Percentiles rank a stretch among this genome's conserved stretches.
phyloP scores from a whole-genome alignment of 2,329 filamentous ascomycete species.

The Coleophoma cylindrospora region DNA sequence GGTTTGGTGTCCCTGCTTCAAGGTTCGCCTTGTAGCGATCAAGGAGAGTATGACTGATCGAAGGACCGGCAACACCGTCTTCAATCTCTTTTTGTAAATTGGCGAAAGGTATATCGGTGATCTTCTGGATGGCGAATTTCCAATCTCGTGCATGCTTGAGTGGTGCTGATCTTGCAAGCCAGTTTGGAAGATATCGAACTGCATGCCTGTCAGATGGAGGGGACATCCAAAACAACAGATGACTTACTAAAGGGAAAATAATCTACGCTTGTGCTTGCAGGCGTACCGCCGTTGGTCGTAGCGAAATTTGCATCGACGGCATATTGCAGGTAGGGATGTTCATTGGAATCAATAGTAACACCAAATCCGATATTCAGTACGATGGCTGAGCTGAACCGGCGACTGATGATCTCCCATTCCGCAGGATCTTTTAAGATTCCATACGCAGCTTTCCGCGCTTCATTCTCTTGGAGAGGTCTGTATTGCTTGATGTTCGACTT shows the following conservation, averaged over 20 bases:
- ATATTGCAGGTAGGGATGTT: slow-evolving; percentile 35
- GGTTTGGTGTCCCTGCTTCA: slow-evolving; percentile 3
- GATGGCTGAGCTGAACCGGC: slow-evolving; percentile 34
- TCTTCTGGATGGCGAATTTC: slow-evolving; percentile 27
- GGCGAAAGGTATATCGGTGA: slow-evolving; percentile 39
- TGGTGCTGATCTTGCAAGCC: slow-evolving; percentile 20
- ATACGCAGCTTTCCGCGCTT: slow-evolving; percentile 25
- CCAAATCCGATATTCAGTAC: slow-evolving; percentile 39
- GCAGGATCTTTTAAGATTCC: slow-evolving; percentile 26
- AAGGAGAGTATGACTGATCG: background rate
- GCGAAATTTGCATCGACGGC: slow-evolving; percentile 25
- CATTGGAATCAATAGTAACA: slow-evolving; percentile 29
- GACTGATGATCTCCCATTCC: slow-evolving; percentile 28
- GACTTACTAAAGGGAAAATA: slow-evolving; percentile 33
- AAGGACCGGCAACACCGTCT: background rate
- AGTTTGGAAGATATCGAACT: slow-evolving; percentile 32
- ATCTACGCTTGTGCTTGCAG: slow-evolving; percentile 36
- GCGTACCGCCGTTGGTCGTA: slow-evolving; percentile 21
- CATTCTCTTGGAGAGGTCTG: slow-evolving; percentile 24
- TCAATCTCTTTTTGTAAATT: slow-evolving; percentile 9
- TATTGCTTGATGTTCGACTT: slow-evolving; percentile 30
- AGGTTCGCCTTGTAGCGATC: background rate
- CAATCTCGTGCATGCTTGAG: slow-evolving; percentile 22
- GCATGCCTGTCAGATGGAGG: background rate
- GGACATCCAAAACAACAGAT: background rate